phyloP scores from a whole-genome alignment of 768 basidiomycete species.

The Mycena latifolia region DNA sequence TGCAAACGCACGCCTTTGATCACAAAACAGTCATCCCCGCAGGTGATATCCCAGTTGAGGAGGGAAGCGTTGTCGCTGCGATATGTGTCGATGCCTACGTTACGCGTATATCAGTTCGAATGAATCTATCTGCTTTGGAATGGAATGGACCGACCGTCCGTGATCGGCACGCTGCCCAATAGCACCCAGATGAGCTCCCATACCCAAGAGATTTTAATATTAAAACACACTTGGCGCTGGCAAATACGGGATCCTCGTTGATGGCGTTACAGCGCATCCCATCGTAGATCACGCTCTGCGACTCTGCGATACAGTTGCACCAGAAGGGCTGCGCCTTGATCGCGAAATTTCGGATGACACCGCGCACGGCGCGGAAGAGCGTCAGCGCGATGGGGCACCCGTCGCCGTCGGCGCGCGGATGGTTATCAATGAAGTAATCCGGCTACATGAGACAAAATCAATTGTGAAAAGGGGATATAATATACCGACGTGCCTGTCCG shows the following conservation, averaged over 20 bases:
- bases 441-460: too few relatives aligned
- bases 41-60: constrained; percentile 72
- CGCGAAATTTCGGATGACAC: constrained; percentile 58
- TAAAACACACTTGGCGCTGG: constrained; percentile 59
- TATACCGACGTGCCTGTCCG: too few relatives aligned
- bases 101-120: too few relatives aligned
- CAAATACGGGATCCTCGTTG: constrained; percentile 63
- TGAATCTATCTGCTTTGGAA: too few relatives aligned
- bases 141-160: constrained; percentile 60
- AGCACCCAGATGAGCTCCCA: neutral
- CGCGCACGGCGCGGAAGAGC: constrained; percentile 58
- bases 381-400: constrained; percentile 70
- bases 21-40: constrained; percentile 72
- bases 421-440: constrained; percentile 62
- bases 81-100: constrained; percentile 70
- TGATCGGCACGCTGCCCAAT: constrained; percentile 72
- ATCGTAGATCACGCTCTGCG: constrained; percentile 62
- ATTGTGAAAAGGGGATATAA: too few relatives aligned
- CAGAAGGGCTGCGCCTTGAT: constrained; percentile 71
- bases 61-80: constrained; percentile 61
- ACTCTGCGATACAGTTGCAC: constrained; percentile 68
- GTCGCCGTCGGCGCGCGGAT: constrained; percentile 65
- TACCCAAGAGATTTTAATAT: too few relatives aligned
- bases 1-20: constrained; percentile 66
- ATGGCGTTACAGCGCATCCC: constrained; percentile 71